A percentile compares a stretch with the other conserved stretches of the same genome.
These are phyloP conservation scores for Russula olivacea DNA, from an alignment of 768 basidiomycete genomes.

Conservation along the genomic window DNA sequence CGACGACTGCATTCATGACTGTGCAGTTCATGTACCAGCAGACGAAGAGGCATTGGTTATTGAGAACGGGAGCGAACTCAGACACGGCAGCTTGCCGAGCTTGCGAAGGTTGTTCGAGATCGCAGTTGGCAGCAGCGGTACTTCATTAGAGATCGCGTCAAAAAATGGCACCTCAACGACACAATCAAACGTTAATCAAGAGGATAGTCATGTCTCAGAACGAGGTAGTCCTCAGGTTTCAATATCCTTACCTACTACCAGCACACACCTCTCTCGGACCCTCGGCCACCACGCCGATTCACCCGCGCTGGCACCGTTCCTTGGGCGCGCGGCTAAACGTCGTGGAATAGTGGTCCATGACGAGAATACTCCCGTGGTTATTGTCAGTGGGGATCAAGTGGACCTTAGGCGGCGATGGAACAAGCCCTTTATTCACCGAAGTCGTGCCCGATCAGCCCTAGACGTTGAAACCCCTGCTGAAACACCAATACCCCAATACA, in stretches of 20 bases:
- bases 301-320: slow-evolving; percentile 46
- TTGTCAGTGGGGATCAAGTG: slow-evolving; percentile 27
- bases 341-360: slow-evolving; percentile 38
- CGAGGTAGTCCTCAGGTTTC: slow-evolving; percentile 22
- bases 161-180: background rate
- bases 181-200: slow-evolving; percentile 2
- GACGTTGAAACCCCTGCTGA: slow-evolving; percentile 27
- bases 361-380: slow-evolving; percentile 34
- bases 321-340: slow-evolving; percentile 40
- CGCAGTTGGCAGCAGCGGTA: slow-evolving; percentile 38
- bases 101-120: slow-evolving; percentile 44
- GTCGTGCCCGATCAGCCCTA: slow-evolving; percentile 35
- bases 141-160: slow-evolving; percentile 26
- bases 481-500: background rate
- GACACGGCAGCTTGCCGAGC: slow-evolving; percentile 41
- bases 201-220: background rate
- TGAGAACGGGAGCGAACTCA: slow-evolving; percentile 37
- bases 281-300: slow-evolving; percentile 48
- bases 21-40: slow-evolving; percentile 35
- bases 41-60: slow-evolving; percentile 35
- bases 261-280: slow-evolving; percentile 42
- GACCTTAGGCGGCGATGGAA: slow-evolving; percentile 28
- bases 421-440: slow-evolving; percentile 40
- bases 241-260: slow-evolving; percentile 14
- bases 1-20: slow-evolving; percentile 45